Evolutionary conservation across 2,329 filamentous ascomycete species (phyloP).

Genomic region (Epichloe coenophiala): DNA sequence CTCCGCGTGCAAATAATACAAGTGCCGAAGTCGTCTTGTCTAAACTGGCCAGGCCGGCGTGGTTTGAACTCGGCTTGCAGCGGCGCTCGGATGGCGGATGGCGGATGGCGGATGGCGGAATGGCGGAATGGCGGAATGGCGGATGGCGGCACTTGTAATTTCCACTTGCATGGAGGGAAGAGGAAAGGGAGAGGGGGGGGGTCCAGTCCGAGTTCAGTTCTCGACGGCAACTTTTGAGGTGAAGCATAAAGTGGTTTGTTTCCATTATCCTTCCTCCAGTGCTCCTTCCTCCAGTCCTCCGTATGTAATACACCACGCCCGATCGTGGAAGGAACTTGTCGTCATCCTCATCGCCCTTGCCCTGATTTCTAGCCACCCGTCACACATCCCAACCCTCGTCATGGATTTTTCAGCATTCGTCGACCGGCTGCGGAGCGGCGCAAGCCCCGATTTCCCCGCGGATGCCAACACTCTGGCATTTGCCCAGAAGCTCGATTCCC

Average conservation of each 20-base stretch:
- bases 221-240: not conserved
- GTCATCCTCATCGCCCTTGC: not conserved
- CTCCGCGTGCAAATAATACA: no score
- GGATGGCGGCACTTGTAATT: no score
- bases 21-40: no score
- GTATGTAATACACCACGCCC: no score
- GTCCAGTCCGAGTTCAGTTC: no score
- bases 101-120: not conserved
- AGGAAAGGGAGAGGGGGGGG: no score
- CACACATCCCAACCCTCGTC: not conserved
- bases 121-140: no score
- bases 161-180: not conserved
- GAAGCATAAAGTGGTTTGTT: constrained; percentile 7
- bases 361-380: no score
- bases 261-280: not conserved
- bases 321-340: not conserved
- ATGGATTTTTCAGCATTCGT: constrained; percentile 29
- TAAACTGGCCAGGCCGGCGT: no score
- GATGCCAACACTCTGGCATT: constrained; percentile 34
- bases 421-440: constrained; percentile 27
- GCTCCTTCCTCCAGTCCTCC: no score
- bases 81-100: no score
- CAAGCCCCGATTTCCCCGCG: constrained; percentile 30
- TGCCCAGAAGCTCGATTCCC: constrained; percentile 39
- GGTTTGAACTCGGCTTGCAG: no score